These are phyloP conservation scores for Silene uniflora DNA, from an alignment of 148 eudicot genomes.

Conservation along the genomic window DNA sequence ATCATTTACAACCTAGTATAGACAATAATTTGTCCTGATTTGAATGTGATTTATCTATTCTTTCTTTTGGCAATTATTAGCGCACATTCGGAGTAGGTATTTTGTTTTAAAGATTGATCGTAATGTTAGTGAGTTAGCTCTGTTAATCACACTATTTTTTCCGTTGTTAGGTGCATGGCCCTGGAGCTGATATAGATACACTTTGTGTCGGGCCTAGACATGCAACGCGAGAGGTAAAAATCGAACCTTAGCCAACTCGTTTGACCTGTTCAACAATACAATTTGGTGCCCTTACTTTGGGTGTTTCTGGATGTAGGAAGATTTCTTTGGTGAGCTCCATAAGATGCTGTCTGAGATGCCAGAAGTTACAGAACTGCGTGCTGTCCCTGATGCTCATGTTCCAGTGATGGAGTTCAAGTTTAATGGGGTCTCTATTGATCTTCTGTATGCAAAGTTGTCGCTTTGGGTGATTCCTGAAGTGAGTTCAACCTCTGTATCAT, in stretches of 20 bases:
- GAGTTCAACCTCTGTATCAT: conserved; percentile 7
- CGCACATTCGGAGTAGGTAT: neutral
- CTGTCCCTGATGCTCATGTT: conserved; percentile 67
- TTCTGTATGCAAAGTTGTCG: conserved; percentile 58
- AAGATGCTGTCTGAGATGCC: conserved; percentile 57
- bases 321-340: conserved; percentile 62
- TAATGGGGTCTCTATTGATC: conserved; percentile 63
- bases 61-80: neutral
- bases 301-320: conserved; percentile 39
- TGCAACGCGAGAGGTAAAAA: conserved; percentile 56
- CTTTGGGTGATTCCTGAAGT: conserved; percentile 69
- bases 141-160: neutral
- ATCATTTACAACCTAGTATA: no score
- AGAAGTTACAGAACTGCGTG: conserved; percentile 55
- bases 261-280: neutral
- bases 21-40: no score
- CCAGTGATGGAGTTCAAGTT: conserved; percentile 64
- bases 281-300: conserved; percentile 8
- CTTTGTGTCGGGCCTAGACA: conserved; percentile 72
- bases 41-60: no score
- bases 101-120: neutral
- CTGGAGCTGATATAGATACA: conserved; percentile 77
- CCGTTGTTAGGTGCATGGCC: conserved; percentile 53
- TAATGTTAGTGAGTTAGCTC: neutral
- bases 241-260: neutral